phyloP scores from a whole-genome alignment of 169 alveolate genomes.

The Besnoitia besnoiti region DNA sequence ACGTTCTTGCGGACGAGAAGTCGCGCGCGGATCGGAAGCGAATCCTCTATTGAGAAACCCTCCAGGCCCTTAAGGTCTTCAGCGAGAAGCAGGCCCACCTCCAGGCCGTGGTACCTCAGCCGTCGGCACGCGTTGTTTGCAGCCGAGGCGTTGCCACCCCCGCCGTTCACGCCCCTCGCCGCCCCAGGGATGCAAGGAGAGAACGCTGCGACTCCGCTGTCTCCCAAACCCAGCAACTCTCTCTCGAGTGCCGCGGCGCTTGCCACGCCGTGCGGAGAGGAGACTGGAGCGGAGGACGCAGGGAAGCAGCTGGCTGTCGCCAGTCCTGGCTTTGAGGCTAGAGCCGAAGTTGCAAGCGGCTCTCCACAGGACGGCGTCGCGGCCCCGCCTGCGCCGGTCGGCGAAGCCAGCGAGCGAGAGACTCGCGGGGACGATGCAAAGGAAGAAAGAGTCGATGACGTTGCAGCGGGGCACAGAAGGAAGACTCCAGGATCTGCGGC shows the following conservation, averaged over 20 bases:
- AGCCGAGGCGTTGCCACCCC: background rate
- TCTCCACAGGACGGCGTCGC: background rate
- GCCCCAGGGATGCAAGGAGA: background rate
- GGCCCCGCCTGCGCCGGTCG: background rate
- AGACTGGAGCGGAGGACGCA: background rate
- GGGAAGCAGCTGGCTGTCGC: background rate
- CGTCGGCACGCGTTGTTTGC: conserved; percentile 18
- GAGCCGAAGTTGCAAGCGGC: background rate
- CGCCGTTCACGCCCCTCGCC: background rate
- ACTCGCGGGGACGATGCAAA: conserved; percentile 5
- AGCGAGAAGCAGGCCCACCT: conserved; percentile 49
- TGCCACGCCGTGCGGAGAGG: background rate
- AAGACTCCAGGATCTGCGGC: conserved; percentile 59
- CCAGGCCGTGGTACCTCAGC: conserved; percentile 52
- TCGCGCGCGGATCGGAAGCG: conserved; percentile 36
- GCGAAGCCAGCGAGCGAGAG: background rate
- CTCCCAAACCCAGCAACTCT: background rate
- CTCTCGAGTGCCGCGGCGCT: background rate
- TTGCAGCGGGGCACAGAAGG: conserved; percentile 39
- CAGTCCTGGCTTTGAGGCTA: background rate
- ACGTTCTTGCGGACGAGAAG: conserved; percentile 31
- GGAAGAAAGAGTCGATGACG: conserved; percentile 1
- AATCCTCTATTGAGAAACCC: conserved; percentile 58
- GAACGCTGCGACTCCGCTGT: background rate
- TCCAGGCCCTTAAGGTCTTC: conserved; percentile 60